Percentiles rank a stretch among this genome's conserved stretches.
These are phyloP conservation scores for Talaromyces adpressus DNA, from an alignment of 495 filamentous ascomycete genomes.

Conservation along the genomic window DNA sequence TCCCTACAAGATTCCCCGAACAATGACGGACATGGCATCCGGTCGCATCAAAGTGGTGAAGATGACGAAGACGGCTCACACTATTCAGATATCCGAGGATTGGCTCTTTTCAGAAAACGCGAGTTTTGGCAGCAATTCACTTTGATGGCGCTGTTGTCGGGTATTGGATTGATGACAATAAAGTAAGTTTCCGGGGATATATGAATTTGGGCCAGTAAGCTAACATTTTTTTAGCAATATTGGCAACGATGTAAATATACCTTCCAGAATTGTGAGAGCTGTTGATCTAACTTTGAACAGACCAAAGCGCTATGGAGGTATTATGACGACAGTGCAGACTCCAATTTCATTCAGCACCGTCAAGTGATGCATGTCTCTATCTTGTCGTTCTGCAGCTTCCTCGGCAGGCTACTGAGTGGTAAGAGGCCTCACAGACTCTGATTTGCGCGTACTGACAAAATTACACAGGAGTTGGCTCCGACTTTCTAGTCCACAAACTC, in stretches of 20 bases:
- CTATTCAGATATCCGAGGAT: constrained; percentile 84
- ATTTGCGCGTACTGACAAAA: not conserved
- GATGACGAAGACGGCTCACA: constrained; percentile 43
- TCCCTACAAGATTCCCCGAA: constrained; percentile 31
- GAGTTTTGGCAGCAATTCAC: constrained; percentile 90
- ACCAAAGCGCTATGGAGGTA: constrained; percentile 70
- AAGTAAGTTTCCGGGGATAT: constrained; percentile 54
- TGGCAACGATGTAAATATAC: constrained; percentile 70
- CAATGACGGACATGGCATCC: constrained; percentile 18
- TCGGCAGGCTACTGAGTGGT: constrained; percentile 73
- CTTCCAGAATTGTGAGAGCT: not conserved
- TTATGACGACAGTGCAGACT: constrained; percentile 65
- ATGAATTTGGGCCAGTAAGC: constrained; percentile 9
- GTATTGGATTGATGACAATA: constrained; percentile 96
- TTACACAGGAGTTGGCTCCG: constrained; percentile 70
- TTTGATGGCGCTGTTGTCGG: constrained; percentile 81
- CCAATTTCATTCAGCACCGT: constrained; percentile 69
- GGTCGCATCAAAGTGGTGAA: constrained; percentile 31
- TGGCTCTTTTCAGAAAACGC: constrained; percentile 61
- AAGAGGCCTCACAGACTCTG: constrained; percentile 15
- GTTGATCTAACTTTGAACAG: constrained; percentile 16
- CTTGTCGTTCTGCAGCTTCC: constrained; percentile 76
- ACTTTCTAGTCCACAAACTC: constrained; percentile 74
- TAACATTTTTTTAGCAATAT: constrained; percentile 68
- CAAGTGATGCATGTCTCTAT: constrained; percentile 94